Percentiles rank a stretch among this genome's conserved stretches.
These are phyloP conservation scores for Delphinella strobiligena DNA, from an alignment of 2,329 filamentous ascomycete species.

Conservation along the genomic window DNA sequence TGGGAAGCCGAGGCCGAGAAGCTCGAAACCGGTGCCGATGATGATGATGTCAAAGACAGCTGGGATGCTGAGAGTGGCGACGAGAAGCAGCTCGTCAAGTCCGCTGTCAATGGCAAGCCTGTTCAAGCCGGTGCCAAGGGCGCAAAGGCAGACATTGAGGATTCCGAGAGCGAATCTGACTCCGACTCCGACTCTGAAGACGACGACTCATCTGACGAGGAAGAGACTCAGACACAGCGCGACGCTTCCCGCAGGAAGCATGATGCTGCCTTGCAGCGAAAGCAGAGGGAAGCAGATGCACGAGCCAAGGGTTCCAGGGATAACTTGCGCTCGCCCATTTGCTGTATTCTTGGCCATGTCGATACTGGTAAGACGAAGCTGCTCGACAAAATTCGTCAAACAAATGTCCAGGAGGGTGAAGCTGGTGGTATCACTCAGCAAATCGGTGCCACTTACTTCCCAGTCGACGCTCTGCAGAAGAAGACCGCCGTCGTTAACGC, in stretches of 20 bases:
- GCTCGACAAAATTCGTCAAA: conserved; percentile 94
- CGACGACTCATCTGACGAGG: conserved; percentile 55
- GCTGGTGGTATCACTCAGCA: conserved; percentile 99
- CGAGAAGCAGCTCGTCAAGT: conserved; percentile 39
- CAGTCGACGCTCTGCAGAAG: conserved; percentile 78
- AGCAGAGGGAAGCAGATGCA: conserved; percentile 83
- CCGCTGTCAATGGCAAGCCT: conserved; percentile 23
- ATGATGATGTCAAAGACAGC: conserved; percentile 64
- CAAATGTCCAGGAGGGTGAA: conserved; percentile 97
- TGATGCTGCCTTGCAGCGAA: conserved; percentile 76
- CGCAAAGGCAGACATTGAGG: conserved; percentile 14
- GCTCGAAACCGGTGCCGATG: conserved; percentile 61
- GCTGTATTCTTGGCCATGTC: conserved; percentile 99
- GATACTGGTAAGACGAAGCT: conserved; percentile 99
- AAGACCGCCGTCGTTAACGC: conserved; percentile 92
- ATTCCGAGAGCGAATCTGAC: conserved; percentile 37
- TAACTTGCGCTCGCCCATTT: conserved; percentile 92
- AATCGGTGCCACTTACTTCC: conserved; percentile 99
- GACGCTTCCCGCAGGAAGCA: conserved; percentile 70
- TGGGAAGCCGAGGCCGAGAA: conserved; percentile 76
- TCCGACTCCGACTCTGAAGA: conserved; percentile 43
- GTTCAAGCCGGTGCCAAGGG: conserved; percentile 16
- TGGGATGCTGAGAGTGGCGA: conserved; percentile 84
- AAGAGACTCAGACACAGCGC: conserved; percentile 57
- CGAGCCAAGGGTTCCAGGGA: conserved; percentile 85